A percentile compares a stretch with the other conserved stretches of the same genome.
These are phyloP conservation scores for Whalleya microplaca DNA, from an alignment of 2,329 filamentous ascomycete genomes.

Conservation along the genomic window DNA sequence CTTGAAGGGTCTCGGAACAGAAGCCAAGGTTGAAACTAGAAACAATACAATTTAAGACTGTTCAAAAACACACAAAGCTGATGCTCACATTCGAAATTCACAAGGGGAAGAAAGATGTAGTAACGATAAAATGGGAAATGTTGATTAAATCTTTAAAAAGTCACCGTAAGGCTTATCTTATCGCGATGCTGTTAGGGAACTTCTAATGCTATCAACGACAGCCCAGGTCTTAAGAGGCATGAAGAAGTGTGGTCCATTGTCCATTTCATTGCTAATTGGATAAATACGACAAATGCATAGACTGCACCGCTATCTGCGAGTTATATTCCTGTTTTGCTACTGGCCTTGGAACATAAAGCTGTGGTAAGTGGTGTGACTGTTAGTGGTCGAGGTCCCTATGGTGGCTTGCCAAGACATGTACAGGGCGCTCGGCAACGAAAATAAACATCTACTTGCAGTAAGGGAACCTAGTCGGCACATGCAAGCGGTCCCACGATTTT, in stretches of 20 bases:
- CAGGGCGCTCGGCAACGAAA: conserved; percentile 30
- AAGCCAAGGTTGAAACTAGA: neutral
- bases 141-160: neutral
- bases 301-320: neutral
- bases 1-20: conserved; percentile 8
- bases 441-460: conserved; percentile 31
- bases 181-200: neutral
- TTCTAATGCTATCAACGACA: neutral
- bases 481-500: neutral
- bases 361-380: neutral
- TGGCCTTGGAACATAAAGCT: neutral
- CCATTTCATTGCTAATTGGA: neutral
- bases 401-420: neutral
- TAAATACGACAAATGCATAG: neutral
- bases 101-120: neutral
- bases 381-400: neutral
- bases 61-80: neutral
- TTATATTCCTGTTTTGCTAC: neutral
- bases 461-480: no score
- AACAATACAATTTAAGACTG: neutral
- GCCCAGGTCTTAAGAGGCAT: neutral
- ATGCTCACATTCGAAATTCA: neutral
- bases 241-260: neutral
- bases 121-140: neutral
- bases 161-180: neutral